Evolutionary conservation across 169 alveolate genomes (phyloP), one percentile per base, ranked within the genome.

Genomic region (Eimeria praecox): DNA sequence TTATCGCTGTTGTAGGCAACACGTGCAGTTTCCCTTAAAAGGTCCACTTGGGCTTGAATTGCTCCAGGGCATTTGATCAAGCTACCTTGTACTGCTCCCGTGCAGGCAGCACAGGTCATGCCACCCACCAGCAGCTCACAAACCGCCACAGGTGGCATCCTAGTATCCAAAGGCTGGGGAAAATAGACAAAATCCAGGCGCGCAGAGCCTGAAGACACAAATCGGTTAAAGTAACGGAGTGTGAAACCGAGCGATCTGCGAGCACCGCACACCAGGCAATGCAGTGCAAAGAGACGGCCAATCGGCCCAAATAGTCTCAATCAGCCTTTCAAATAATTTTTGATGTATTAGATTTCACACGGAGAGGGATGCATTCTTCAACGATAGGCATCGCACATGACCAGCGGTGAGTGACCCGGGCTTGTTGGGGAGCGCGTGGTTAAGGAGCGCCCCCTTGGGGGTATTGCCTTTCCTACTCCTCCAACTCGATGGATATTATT

Each of bases 41-140:
- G n/a, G 77, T 90, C 95, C 30, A 90, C 95, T n/a, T 49, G 59
- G 35, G 64, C 95, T 22, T 49, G 89, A 12, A 35, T 3, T 20
- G 49, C 95, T 14, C 95, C 95, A 1, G 90, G 59, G n/a, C 46
- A 33, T 30, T 35, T 52, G 44, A 33, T 20, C 80, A 90, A 42
- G 18, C 59, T 71, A 42, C 95, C 30, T 35, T 90, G 90, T 10
- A 90, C 89, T 3, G 90, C 95, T 20, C 95, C 95, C 30, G 89
- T 71, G 90, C 95, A 90, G 27, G 95, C 87, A 44, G 80, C 62
- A 27, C 95, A 90, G 44, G 95, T 90, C 95, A 90, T 90, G 49
- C 95, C 90, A 8, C 56, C 90, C 56, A 90, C 95, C 80, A 78
- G 75, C 40, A 90, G 38, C 56, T 73, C 90, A 33, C 95, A 90